Percentiles rank a stretch among this genome's conserved stretches.
These are phyloP conservation scores for Zygosaccharomyces lentus DNA, from an alignment of 805 yeast species.

Conservation along the genomic window DNA sequence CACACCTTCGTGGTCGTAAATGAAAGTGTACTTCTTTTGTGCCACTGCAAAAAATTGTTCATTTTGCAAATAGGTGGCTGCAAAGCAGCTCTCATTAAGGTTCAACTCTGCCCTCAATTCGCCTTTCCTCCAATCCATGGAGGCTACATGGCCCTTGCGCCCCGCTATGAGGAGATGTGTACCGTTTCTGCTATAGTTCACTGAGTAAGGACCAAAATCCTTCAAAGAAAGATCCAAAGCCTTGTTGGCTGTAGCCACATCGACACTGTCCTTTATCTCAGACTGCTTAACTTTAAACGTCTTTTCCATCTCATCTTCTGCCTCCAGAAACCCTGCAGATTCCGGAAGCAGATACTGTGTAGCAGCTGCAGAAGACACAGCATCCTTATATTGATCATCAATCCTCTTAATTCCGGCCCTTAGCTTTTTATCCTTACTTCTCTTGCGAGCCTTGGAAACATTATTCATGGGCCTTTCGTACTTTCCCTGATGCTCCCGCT, in stretches of 20 bases:
- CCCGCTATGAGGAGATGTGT: conserved; percentile 83
- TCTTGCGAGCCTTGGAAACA: conserved; percentile 15
- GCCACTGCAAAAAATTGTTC: conserved; percentile 96
- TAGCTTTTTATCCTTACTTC: conserved; percentile 54
- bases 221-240: conserved; percentile 66
- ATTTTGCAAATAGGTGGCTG: conserved; percentile 85
- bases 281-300: conserved; percentile 81
- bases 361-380: conserved; percentile 76
- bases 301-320: conserved; percentile 89
- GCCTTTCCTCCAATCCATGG: conserved; percentile 94
- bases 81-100: conserved; percentile 83
- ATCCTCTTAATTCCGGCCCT: conserved; percentile 61
- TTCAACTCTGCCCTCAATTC: conserved; percentile 74
- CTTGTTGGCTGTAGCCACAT: conserved; percentile 68
- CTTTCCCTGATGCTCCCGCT: conserved; percentile 30
- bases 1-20: conserved; percentile 85
- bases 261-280: conserved; percentile 74
- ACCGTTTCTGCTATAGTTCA: conserved; percentile 85
- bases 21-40: conserved; percentile 88
- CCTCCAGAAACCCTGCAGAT: conserved; percentile 80
- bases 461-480: conserved; percentile 32
- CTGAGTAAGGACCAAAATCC: conserved; percentile 80
- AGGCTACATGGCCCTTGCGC: conserved; percentile 88
- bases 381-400: conserved; percentile 70
- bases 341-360: conserved; percentile 85